These are phyloP conservation scores for Podaxis rugospora DNA, from an alignment of 768 basidiomycete genomes.

Conservation along the genomic window DNA sequence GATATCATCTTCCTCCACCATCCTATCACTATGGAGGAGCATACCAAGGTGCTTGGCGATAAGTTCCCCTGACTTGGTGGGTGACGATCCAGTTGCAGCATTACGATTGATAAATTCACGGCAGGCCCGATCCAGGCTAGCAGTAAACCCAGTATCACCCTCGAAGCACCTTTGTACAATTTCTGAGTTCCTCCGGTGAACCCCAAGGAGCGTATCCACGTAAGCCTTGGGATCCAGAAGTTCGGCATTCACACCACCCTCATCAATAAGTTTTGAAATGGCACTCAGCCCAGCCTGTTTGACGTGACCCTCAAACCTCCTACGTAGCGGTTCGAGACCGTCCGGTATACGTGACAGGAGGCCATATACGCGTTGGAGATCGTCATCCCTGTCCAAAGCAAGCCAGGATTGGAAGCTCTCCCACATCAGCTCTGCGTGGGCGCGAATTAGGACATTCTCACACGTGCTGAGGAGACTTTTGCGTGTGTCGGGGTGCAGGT, in stretches of 20 bases:
- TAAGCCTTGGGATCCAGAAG: conserved; percentile 91
- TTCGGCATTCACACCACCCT: conserved; percentile 55
- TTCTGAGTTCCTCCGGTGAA: conserved; percentile 91
- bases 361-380: conserved; percentile 95
- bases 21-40: conserved; percentile 90
- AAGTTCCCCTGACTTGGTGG: conserved; percentile 90
- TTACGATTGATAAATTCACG: conserved; percentile 96
- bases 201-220: conserved; percentile 88
- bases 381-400: conserved; percentile 94
- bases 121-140: conserved; percentile 94
- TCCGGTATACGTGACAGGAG: conserved; percentile 90
- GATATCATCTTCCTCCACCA: conserved; percentile 87
- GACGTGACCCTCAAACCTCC: conserved; percentile 94
- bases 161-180: conserved; percentile 90
- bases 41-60: conserved; percentile 93
- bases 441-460: conserved; percentile 89
- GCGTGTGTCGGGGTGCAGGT: conserved; percentile 86
- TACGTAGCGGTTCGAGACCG: conserved; percentile 88
- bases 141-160: conserved; percentile 93
- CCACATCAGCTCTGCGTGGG: conserved; percentile 88
- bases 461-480: conserved; percentile 83
- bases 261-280: conserved; percentile 72
- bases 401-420: conserved; percentile 92
- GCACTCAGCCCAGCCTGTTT: conserved; percentile 85
- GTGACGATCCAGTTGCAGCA: conserved; percentile 83